Evolutionary conservation across 2,329 filamentous ascomycete species (phyloP).

Genomic region (Trichoderma sp.): DNA sequence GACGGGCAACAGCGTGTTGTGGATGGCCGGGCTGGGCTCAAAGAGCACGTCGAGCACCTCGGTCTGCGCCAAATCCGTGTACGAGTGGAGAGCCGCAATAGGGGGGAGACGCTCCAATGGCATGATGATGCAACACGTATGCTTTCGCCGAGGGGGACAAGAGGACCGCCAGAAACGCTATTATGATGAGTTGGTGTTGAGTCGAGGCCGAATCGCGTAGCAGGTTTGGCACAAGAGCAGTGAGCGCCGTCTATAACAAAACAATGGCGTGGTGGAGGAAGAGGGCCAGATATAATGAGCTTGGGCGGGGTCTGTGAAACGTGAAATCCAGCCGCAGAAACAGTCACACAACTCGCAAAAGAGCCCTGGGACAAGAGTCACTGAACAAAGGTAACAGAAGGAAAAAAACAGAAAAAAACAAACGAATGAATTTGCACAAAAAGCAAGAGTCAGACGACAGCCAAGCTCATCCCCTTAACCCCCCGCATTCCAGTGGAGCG

Average conservation of each 20-base stretch:
- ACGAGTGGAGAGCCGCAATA: conserved; percentile 56
- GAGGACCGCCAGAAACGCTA: background rate
- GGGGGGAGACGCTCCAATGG: conserved; percentile 51
- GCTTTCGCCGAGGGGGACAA: background rate
- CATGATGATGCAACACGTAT: conserved; percentile 31
- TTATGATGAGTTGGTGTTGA: background rate
- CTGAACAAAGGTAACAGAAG: background rate
- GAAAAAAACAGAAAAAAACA: background rate
- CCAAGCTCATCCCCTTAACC: conserved; percentile 15
- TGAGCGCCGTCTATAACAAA: background rate
- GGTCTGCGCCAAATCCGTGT: conserved; percentile 57
- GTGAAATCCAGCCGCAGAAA: background rate
- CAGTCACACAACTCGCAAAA: background rate
- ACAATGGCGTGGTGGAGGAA: background rate
- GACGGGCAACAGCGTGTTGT: conserved; percentile 68
- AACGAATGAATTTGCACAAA: background rate
- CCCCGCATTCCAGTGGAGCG: conserved; percentile 28
- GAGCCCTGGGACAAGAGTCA: background rate
- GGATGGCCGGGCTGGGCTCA: conserved; percentile 76
- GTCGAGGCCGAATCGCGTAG: background rate
- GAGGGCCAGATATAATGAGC: background rate
- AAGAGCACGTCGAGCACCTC: conserved; percentile 76
- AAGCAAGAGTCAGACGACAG: conserved; percentile 7
- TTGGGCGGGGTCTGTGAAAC: background rate
- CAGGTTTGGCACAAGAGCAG: background rate